phyloP scores from a whole-genome alignment of 2,329 filamentous ascomycete genomes.

The Colletotrichum tropicale region DNA sequence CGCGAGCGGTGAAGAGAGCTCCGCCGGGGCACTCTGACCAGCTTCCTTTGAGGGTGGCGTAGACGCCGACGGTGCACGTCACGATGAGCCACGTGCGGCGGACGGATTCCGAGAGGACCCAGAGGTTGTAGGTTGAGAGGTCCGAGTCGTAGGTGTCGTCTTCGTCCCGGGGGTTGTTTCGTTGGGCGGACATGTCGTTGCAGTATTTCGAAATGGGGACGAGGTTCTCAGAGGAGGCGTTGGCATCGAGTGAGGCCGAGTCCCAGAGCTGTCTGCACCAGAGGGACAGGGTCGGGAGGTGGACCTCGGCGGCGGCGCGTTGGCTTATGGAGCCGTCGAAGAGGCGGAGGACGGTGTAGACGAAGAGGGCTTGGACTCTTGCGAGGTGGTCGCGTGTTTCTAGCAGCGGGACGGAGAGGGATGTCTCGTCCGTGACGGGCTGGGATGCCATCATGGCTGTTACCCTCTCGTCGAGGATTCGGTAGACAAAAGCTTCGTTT shows the following conservation, averaged over 20 bases:
- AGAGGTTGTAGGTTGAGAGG: constrained; percentile 28
- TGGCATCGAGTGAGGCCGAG: constrained; percentile 16
- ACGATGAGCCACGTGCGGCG: constrained; percentile 31
- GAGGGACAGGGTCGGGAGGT: constrained; percentile 15
- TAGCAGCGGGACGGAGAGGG: background rate
- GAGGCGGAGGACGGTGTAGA: constrained; percentile 27
- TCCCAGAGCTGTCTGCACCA: constrained; percentile 23
- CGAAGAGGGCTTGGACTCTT: constrained; percentile 25
- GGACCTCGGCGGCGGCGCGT: constrained; percentile 24
- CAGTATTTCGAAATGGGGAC: background rate
- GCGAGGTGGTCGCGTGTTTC: constrained; percentile 22
- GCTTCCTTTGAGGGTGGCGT: constrained; percentile 20
- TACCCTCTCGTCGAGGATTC: constrained; percentile 25
- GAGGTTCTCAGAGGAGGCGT: background rate
- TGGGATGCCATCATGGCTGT: constrained; percentile 15
- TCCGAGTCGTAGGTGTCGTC: constrained; percentile 10
- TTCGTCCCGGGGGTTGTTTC: background rate
- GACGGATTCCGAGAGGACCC: constrained; percentile 33
- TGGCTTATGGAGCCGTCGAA: constrained; percentile 26
- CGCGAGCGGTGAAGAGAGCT: constrained; percentile 27
- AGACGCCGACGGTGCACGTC: constrained; percentile 23
- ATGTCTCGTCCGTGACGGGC: background rate
- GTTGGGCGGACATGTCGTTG: background rate
- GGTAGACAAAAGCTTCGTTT: constrained; percentile 25
- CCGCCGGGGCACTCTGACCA: constrained; percentile 22